Percentiles rank a stretch among this genome's conserved stretches.
Evolutionary conservation across 495 filamentous ascomycete species (phyloP).

Genomic region (Pseudomonodictys pantanalensis): DNA sequence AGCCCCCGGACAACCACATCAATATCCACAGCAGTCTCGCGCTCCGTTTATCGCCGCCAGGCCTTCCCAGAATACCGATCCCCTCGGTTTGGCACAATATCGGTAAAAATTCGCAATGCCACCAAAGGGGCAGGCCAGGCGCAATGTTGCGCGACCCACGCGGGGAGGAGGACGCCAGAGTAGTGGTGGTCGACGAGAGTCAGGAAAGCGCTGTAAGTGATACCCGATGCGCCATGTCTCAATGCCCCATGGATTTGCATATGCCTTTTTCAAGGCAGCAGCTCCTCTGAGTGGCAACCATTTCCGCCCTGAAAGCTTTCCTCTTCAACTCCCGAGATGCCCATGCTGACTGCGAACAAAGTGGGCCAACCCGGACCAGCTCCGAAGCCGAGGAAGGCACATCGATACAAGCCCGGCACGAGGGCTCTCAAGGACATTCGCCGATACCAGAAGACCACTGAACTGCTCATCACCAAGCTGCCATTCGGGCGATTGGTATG

Average conservation of each 20-base stretch:
- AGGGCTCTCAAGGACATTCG: constrained; percentile 83
- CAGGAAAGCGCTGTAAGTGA: constrained; percentile 1
- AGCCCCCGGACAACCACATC: too few relatives aligned
- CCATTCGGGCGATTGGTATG: constrained; percentile 83
- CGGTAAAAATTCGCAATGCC: constrained; percentile 1
- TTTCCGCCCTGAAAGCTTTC: constrained; percentile 3
- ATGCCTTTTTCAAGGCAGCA: too few relatives aligned
- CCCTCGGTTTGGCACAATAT: background rate
- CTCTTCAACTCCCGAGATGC: too few relatives aligned
- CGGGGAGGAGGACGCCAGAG: constrained; percentile 18
- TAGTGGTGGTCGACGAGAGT: background rate
- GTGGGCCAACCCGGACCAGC: constrained; percentile 70
- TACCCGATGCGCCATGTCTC: constrained; percentile 1
- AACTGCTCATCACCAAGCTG: constrained; percentile 74
- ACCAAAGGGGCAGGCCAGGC: constrained; percentile 10
- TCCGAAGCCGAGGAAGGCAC: constrained; percentile 47
- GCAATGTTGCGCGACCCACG: constrained; percentile 22
- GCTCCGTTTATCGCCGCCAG: background rate
- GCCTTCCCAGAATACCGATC: background rate
- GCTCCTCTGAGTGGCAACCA: too few relatives aligned
- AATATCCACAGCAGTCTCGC: background rate
- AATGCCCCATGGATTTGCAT: too few relatives aligned
- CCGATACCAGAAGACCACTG: constrained; percentile 75
- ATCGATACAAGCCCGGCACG: constrained; percentile 81
- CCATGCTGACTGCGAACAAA: constrained; percentile 38